Base-by-base conservation (phyloP, 306 rosid species). In the Prinsepia uniflora region DNA sequence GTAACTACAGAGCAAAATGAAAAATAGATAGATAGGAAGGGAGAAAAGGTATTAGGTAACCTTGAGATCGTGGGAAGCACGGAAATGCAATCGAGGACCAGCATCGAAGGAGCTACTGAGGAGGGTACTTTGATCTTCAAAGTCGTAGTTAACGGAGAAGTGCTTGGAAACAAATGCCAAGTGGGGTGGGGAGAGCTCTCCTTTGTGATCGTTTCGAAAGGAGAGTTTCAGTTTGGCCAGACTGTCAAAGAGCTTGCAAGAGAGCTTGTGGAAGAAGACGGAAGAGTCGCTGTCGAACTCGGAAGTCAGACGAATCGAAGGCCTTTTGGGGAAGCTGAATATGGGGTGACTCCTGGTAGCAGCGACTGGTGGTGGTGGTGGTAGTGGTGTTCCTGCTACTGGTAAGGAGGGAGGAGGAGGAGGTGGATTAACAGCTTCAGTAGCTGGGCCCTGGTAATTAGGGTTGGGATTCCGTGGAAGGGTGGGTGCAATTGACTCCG, bases 281-380 rank as follows among this genome's bases (percentile, higher is more conserved):
- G 88, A 74, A 68, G 84, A 77, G 54, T 94, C 99, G 73, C 99
- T 94, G 59, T 94, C 99, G 78, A 91, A 94, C 84, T 94, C 92
- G 5, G 92, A 77, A 36, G 95, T 89, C 8, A 94, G 71, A 63
- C 97, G 82, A 14, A 90, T 19, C 65, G 82, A 41, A 0, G 97
- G 96, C 56, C 97, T 82, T 68, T 45, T 78, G 11, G 88, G 82
- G 59, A 84, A 81, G 17, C 86, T 65, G 65, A 82, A 77, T 44
- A 79, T 18, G 20, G 47, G 2, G 41, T 40, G 62, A 6, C 41
- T 57, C 62, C 62, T 5, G 40, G 40, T 22, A 57, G 17, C n/a
- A 5, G 62, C 7, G 41, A 39, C 62, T 24, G 62, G 41, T 12
- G n/a, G 8, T 10, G 62, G n/a, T 5, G 62, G 62, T 14, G 61